Base-by-base conservation (phyloP, 176 grass and related monocot genomes). In the Alloteropsis semialata region DNA sequence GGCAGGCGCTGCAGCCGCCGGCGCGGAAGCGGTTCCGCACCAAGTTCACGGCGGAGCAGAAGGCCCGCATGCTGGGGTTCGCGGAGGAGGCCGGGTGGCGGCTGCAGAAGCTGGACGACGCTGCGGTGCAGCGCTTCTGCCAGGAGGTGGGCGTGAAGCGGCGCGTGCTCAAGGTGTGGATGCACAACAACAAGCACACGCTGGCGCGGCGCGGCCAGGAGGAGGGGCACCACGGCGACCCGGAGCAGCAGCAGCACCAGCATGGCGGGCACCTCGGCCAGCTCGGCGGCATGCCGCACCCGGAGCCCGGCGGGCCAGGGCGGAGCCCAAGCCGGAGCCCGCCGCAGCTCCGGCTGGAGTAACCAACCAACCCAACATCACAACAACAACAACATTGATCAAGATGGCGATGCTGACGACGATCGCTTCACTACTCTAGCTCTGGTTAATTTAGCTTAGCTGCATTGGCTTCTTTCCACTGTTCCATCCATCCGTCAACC, bases 111-210 rank as follows among this genome's bases (percentile, higher is more conserved):
- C 91, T 93, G 37, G 92, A 97, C 50, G 94, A 97, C 56, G 85
- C 65, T 6, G 92, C 68, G 24, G 91, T 97, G 87, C 91, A 94
- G 78, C 91, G 88, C 6, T 92, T 97, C 91, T 97, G 94, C 82
- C 82, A 84, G 75, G 94, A 97, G 87, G 89, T 97, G 27, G 94
- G 94, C n/a, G 87, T 97, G 17, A 94, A 90, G 84, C 87, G 92
- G 36, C 89, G 91, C 32, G 92, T 94, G 17, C 90, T 96, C 80
- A 96, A 96, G 85, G 93, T 96, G 17, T 96, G 93, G 93, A 96
- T 96, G 93, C 90, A 96, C 78, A 93, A 96, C 80, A 93, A 96
- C 89, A 96, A 96, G 83, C 93, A 95, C 70, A 93, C 76, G 69
- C 83, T 97, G 63, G 84, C 94, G 10, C 88, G 84, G 12, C 69